These are phyloP conservation scores for Sporothrix schenckii DNA, from an alignment of 2,329 filamentous ascomycete genomes.

Conservation along the genomic window DNA sequence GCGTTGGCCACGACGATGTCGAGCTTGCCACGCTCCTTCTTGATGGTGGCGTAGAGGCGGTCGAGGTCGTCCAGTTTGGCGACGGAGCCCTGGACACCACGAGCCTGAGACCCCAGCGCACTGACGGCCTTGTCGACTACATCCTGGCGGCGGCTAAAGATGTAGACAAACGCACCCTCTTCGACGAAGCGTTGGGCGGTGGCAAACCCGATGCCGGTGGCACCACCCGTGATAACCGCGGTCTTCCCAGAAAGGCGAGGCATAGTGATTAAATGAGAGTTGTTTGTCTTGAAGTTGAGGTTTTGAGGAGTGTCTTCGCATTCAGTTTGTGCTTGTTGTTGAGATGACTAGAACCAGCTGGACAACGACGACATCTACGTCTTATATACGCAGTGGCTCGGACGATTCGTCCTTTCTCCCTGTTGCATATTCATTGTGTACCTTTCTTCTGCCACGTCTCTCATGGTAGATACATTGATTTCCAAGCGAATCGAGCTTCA, in stretches of 20 bases:
- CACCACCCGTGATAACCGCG: constrained; percentile 68
- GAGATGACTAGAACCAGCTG: too few relatives aligned
- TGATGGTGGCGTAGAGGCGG: constrained; percentile 29
- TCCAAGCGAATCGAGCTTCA: too few relatives aligned
- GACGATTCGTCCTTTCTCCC: constrained; percentile 9
- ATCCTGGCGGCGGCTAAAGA: constrained; percentile 60
- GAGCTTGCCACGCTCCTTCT: constrained; percentile 30
- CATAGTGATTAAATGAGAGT: background rate
- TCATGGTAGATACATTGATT: background rate
- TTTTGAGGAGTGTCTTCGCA: background rate
- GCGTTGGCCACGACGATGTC: constrained; percentile 77
- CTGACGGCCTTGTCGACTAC: constrained; percentile 45
- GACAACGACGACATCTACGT: background rate
- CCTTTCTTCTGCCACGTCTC: background rate
- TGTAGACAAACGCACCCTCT: constrained; percentile 61
- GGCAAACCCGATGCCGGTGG: constrained; percentile 69
- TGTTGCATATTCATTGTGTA: too few relatives aligned
- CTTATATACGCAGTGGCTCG: background rate
- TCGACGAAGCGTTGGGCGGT: constrained; percentile 67
- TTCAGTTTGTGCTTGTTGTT: background rate
- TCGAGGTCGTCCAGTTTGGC: constrained; percentile 29
- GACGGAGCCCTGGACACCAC: constrained; percentile 30
- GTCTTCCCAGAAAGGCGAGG: constrained; percentile 44
- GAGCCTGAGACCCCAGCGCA: constrained; percentile 38
- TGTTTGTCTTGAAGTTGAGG: background rate